phyloP scores from a whole-genome alignment of 306 rosid species.

The Arachis hypogaea region DNA sequence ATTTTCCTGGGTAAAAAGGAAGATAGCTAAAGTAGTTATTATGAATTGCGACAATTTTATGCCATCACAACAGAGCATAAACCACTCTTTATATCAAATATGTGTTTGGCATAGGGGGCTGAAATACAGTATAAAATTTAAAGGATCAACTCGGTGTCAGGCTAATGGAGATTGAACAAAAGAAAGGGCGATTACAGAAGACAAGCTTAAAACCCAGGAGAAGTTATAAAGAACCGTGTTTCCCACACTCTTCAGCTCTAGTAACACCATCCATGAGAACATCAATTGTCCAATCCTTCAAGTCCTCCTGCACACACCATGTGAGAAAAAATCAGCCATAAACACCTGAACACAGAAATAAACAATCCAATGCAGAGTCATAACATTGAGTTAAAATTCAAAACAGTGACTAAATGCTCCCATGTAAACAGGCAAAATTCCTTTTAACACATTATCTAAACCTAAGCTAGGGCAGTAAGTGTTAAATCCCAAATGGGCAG shows the following conservation, averaged over 20 bases:
- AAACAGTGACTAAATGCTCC: slow-evolving; percentile 11
- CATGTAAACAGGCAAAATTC: neutral
- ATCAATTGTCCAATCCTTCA: slow-evolving; percentile 85
- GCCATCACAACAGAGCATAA: slow-evolving; percentile 15
- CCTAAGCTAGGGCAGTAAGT: slow-evolving; percentile 12
- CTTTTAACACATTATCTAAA: neutral
- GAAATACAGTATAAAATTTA: no score
- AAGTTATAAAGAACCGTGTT: slow-evolving; percentile 43
- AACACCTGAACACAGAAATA: neutral
- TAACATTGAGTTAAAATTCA: neutral
- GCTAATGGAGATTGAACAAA: neutral
- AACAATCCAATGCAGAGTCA: neutral
- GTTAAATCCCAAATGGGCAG: neutral
- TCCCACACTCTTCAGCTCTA: slow-evolving; percentile 64
- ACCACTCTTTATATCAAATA: no score
- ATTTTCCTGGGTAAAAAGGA: slow-evolving; percentile 14
- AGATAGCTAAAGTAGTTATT: slow-evolving; percentile 2
- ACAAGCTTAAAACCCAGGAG: slow-evolving; percentile 7
- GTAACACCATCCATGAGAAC: slow-evolving; percentile 68
- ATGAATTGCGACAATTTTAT: neutral
- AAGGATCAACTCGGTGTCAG: no score
- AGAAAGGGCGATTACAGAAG: neutral
- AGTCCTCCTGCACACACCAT: slow-evolving; percentile 57
- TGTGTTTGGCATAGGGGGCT: no score
- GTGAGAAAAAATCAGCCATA: slow-evolving; percentile 24